Base-by-base conservation (phyloP, 2,329 filamentous ascomycete genomes). In the Corynespora cassiicola region DNA sequence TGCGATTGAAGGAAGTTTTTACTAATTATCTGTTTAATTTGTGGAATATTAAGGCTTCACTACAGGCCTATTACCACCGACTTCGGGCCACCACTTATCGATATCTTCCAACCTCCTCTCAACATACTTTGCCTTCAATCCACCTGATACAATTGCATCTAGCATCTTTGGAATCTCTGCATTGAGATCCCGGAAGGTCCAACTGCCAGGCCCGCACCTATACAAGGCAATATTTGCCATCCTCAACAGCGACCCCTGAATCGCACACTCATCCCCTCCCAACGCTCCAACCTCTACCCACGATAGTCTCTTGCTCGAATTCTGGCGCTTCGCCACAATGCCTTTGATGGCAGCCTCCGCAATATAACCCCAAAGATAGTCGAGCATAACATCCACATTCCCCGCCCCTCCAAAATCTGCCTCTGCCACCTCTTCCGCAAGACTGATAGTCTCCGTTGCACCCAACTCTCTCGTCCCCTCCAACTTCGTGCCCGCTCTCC, bases 341-440 rank as follows among this genome's bases (percentile, higher is more conserved):
- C 42, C 52, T 2, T 35, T 25, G 7, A 54, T 12, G 1, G 40
- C 41, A 3, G 32, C 36, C 7, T 39, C 20, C 3, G 46, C 27
- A 5, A 52, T 44, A 18, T 51, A 36, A 0, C 79, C 80, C 58
- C 78, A 82, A 6, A 84, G 62, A 51, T 81, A 84, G 52, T 84
- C 79, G 1, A 84, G 63, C 3, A 83, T 70, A 3, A 82, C 69
- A 44, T 83, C 78, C 20, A 74, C 73, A 22, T 74, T 70, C 2
- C 67, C 72, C 0, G 75, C 63, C 7, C 60, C 56, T 2, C 69
- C 69, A 44, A 77, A 79, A 45, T 82, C 78, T 0, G 71, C 74
- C 23, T 75, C 65, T 3, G 56, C 50, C 1, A 69, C 49, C 2
- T 66, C 46, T 3, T 59, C 52, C 12, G 64, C 58, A 7, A 82